Base-by-base conservation (phyloP, 805 yeast genomes). In the Candida insectalens region DNA sequence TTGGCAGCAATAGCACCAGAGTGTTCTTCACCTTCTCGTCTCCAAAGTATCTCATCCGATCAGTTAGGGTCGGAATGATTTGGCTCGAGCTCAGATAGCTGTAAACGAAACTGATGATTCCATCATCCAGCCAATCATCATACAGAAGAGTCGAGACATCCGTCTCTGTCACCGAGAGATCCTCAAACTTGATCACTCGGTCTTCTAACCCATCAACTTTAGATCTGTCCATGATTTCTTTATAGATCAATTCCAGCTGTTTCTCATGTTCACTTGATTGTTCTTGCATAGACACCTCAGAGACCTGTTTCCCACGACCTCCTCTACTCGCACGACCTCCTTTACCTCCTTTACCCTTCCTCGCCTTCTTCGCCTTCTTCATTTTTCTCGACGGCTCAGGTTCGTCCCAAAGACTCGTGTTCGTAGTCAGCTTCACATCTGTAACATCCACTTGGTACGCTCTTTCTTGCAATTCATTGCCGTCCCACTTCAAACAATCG, bases 61-160 rank as follows among this genome's bases (percentile, higher is more conserved):
- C 41, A 15, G 34, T 38, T 27, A 56, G 34, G 1, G 43, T 42
- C 15, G 59, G 59, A 7, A 43, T 29, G 4, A 51, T 36, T 29
- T 51, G 55, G 9, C 42, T 42, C 2, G 60, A 46, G 36, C 65
- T 69, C n/a, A 74, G 49, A 38, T 66, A 64, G 47, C 78, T 85
- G 51, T 65, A 82, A 14, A 77, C 54, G 35, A 79, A 71, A 1
- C 80, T 60, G 25, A 82, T 67, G 43, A 78, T 73, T 45, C 77
- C 77, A 47, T 81, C 89, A 45, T 76, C 77, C 20, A 82, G 57
- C 89, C 92, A 82, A 47, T 78, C 79, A 23, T 71, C 81, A 14
- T 77, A 75, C 33, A 63, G 57, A 12, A 82, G 52, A 43, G 71
- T 76, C 29, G 57, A 60, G 7, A 79, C 41, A 47, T 83, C 92